Percentiles rank a stretch among this genome's conserved stretches.
Evolutionary conservation across 2,329 filamentous ascomycete genomes (phyloP).

Genomic region (Sclerotinia trifoliorum): DNA sequence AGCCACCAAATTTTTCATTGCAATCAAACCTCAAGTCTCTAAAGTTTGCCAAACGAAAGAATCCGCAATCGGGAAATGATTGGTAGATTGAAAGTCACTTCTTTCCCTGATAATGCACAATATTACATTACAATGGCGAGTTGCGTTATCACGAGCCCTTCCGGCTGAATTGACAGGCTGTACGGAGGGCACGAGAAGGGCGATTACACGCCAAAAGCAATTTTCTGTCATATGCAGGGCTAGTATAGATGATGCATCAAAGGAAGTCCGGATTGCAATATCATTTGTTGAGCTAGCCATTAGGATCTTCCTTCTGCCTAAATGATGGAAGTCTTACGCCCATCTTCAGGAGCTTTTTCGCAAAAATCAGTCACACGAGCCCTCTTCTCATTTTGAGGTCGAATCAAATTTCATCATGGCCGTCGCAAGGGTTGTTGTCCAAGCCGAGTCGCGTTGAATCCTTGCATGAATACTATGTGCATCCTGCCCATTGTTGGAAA

Average conservation of each 20-base stretch:
- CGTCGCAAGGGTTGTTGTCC: constrained; percentile 1
- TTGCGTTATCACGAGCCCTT: background rate
- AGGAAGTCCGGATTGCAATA: background rate
- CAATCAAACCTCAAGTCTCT: background rate
- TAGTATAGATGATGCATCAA: background rate
- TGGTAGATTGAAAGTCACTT: background rate
- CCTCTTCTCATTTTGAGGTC: constrained; percentile 2
- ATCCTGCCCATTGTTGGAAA: constrained; percentile 10
- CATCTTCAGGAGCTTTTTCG: background rate
- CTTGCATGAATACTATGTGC: constrained; percentile 11
- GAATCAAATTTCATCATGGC: constrained; percentile 1
- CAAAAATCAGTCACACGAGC: constrained; percentile 11
- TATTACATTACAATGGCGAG: background rate
- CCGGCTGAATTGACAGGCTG: background rate
- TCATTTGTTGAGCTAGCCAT: background rate
- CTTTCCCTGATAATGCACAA: background rate
- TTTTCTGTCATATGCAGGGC: background rate
- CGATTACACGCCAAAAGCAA: constrained; percentile 3
- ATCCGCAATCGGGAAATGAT: background rate
- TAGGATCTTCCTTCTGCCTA: background rate
- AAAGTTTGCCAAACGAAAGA: background rate
- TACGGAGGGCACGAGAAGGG: background rate
- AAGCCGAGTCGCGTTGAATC: constrained; percentile 4
- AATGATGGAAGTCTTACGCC: constrained; percentile 13
- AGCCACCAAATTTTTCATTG: background rate